Base-by-base conservation (phyloP, 129 eudicot species). In the Chrysanthemum seticuspe region DNA sequence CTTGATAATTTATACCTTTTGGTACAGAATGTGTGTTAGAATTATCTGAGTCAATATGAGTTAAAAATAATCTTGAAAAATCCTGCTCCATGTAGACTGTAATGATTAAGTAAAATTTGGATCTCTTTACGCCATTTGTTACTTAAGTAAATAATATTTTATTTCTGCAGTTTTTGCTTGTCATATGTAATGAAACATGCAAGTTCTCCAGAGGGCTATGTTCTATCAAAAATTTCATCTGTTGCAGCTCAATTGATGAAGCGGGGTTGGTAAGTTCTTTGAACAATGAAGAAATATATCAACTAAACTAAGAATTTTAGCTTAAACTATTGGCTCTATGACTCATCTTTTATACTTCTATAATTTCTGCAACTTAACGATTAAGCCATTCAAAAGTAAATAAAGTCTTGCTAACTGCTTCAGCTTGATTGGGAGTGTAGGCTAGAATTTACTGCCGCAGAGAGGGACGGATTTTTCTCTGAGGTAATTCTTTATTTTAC, bases 171-270 rank as follows among this genome's bases (percentile, higher is more conserved):
- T 64, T 94, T 86, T 85, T 90, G 94, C 75, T 78, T 88, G 81
- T 78, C 82, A 79, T 90, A 72, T 68, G 87, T 88, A 71, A 85
- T 88, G 94, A 91, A 90, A 82, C 93, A 90, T 82, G 97, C 97
- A 16, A 83, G 78, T 66, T 94, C 89, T 68, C 89, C 81, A 0
- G 99, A 90, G 84, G 97, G 97, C 53, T 94, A 86, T 78, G 99
- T 94, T 77, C 91, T 76, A 78, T 82, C 85, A 74, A 94, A 94
- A 78, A 88, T 94, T 82, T 88, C 97, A 44, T 86, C 97, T 23
- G 97, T 94, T 72, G 99, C 96, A 81, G 96, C 96, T 84, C 99
- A 94, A 63, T 86, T 94, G 84, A 64, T 94, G 86, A 94, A 94
- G 83, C 86, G 97, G 87, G 97, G 99, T 40, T 94, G 99, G 99